Conservation (phyloP, 352 stramenopile species). For the Globisporangium apiculatum region DNA sequence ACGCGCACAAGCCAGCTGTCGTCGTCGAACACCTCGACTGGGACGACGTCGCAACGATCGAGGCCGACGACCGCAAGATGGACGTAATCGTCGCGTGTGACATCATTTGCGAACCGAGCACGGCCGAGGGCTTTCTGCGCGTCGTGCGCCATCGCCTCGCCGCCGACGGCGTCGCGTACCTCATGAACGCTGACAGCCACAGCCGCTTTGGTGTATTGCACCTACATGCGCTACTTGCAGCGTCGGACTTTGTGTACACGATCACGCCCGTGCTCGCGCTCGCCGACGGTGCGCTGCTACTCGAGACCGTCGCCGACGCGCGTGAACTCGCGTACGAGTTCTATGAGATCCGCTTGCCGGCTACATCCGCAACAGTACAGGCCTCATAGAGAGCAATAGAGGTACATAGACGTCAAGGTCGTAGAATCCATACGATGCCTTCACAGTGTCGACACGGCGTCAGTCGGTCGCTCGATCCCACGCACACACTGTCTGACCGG, state of each 20-base stretch:
- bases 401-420: too few relatives aligned
- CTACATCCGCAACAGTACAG: not conserved
- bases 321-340: constrained; percentile 82
- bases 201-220: constrained; percentile 79
- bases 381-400: too few relatives aligned
- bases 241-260: constrained; percentile 54
- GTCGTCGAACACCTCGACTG: constrained; percentile 63
- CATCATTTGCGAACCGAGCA: constrained; percentile 85
- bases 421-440: too few relatives aligned
- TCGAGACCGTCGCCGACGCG: constrained; percentile 70
- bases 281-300: constrained; percentile 44
- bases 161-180: constrained; percentile 53
- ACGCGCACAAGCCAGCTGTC: constrained; percentile 42
- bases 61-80: constrained; percentile 41
- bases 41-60: constrained; percentile 64
- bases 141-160: constrained; percentile 61
- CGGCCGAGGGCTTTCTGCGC: constrained; percentile 78
- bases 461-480: too few relatives aligned
- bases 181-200: constrained; percentile 85
- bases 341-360: constrained; percentile 66
- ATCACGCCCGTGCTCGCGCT: constrained; percentile 67
- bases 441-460: too few relatives aligned
- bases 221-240: constrained; percentile 53
- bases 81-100: constrained; percentile 81
- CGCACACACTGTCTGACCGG: too few relatives aligned